Percentiles rank a stretch among this genome's conserved stretches.
phyloP scores from a whole-genome alignment of 2,329 filamentous ascomycete genomes.

The Fusarium sp. region DNA sequence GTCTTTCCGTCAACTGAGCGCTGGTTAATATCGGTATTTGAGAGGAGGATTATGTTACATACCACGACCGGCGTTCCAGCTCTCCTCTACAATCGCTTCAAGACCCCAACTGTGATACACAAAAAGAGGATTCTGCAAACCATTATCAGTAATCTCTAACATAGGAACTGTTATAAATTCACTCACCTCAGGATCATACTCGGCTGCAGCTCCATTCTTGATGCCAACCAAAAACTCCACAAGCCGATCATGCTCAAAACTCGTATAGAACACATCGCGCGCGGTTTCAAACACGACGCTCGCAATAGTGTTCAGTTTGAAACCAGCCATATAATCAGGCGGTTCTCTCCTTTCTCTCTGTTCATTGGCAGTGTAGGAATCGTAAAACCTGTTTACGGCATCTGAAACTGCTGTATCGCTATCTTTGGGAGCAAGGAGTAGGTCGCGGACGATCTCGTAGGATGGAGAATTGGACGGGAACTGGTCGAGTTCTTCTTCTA shows the following conservation, averaged over 20 bases:
- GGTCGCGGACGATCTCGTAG: background rate
- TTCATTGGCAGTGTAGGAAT: background rate
- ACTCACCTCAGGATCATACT: background rate
- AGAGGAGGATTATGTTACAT: background rate
- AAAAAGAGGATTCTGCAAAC: slow-evolving; percentile 10
- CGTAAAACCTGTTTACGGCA: background rate
- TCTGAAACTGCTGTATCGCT: background rate
- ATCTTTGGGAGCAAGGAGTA: background rate
- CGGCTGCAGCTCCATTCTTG: background rate
- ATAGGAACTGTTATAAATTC: accelerated
- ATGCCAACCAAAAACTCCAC: slow-evolving; percentile 10
- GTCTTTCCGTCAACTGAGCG: background rate
- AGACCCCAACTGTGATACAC: slow-evolving; percentile 15
- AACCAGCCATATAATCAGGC: slow-evolving; percentile 9
- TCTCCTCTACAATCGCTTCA: background rate
- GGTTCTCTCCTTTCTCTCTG: background rate
- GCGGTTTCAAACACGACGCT: background rate
- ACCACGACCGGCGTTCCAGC: slow-evolving; percentile 16
- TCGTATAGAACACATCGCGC: background rate
- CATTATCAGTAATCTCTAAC: background rate
- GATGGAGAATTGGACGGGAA: background rate
- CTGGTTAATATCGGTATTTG: background rate
- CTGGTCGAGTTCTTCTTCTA: background rate
- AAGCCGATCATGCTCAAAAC: slow-evolving; percentile 9
- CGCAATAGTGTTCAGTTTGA: background rate